Base-by-base conservation (phyloP, 2,329 filamentous ascomycete genomes). In the Nothopassalora personata region DNA sequence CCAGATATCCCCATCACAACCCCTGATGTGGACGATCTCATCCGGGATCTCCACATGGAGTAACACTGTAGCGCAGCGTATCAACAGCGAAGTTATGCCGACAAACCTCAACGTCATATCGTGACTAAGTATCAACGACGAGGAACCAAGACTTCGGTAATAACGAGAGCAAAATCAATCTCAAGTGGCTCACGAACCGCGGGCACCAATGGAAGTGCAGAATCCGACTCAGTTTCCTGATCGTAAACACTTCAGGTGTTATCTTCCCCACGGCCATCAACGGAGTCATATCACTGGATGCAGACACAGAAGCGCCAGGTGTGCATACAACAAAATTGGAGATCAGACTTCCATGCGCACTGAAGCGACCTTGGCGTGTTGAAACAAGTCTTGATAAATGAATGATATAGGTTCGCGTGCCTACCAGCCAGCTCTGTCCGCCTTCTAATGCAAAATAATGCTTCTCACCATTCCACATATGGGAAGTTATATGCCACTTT, bases 171-270 rank as follows among this genome's bases (percentile, higher is more conserved):
- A 15, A 5, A 18, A 5, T 9, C 10, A 3, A 18, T 18, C 9
- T 8, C 19, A 18, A 28, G 7, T 51, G 49, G 49, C 34, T 11
- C 8, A 5, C 18, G 10, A 15, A n/a, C 4, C 10, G 30, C 30
- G 49, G 28, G 7, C 27, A 51, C 49, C 30, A 51, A 11, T 19
- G 49, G 49, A 19, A 51, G 49, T 51, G 28, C 49, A n/a, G 19
- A 34, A 15, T 51, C 11, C 1, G 8, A 19, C 10, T 33, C 49
- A n/a, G 28, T 51, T 51, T 51, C 49, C 10, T 15, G 8, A 28
- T 51, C 23, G 49, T 51, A 51, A 51, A 15, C n/a, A 34, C 49
- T 51, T 51, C 49, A 51, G 8, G 49, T 51, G 30, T 34, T 51
- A 51, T 51, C 49, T 28, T 15, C n/a, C 23, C 11, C 7, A 30